Conservation (phyloP, 805 yeast genomes). For the Wickerhamiella vanderwaltii region DNA sequence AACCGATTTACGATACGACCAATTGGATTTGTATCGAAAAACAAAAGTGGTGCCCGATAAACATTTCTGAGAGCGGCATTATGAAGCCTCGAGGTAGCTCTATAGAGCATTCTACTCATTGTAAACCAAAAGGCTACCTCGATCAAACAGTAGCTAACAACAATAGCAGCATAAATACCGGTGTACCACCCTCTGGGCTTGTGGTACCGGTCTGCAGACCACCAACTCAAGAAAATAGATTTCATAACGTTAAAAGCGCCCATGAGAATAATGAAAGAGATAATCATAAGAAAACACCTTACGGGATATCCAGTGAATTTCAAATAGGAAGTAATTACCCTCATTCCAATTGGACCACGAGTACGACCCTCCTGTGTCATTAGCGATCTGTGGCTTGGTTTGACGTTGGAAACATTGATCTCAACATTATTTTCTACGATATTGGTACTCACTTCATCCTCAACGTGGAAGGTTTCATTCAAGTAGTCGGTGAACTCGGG, state of each 20-base stretch:
- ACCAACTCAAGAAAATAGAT: slow-evolving; percentile 47
- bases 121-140: too few species aligned
- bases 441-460: background rate
- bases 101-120: slow-evolving; percentile 34
- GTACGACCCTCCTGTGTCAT: slow-evolving; percentile 1
- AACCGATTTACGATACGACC: slow-evolving; percentile 78
- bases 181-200: slow-evolving; percentile 47
- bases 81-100: slow-evolving; percentile 40
- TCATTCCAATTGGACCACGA: background rate
- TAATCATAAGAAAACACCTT: background rate
- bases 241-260: slow-evolving; percentile 28
- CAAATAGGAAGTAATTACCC: background rate
- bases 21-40: slow-evolving; percentile 74
- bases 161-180: slow-evolving; percentile 43
- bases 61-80: slow-evolving; percentile 24
- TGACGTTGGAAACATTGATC: background rate
- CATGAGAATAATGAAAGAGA: too few species aligned
- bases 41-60: slow-evolving; percentile 72
- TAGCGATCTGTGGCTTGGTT: background rate
- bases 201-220: slow-evolving; percentile 51
- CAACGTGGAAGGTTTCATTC: background rate
- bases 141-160: slow-evolving; percentile 31
- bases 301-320: background rate
- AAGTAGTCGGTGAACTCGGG: background rate
- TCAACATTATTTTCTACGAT: background rate